Evolutionary conservation across 164 flowering plant genomes (phyloP).

Genomic region (Brasenia schreberi): DNA sequence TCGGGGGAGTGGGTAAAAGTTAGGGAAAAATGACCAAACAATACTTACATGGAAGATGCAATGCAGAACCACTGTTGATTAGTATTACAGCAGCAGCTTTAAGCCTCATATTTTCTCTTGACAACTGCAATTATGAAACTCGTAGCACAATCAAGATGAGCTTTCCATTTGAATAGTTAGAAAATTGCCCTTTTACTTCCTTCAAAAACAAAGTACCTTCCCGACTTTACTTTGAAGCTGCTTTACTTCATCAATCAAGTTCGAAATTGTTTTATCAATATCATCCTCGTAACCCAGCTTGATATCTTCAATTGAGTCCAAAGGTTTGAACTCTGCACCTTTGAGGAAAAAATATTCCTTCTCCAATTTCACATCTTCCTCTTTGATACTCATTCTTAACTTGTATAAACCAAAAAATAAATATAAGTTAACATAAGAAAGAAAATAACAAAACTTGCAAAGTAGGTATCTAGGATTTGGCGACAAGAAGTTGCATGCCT

Average conservation of each 20-base stretch:
- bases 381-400: conserved; percentile 40
- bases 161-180: too few relatives aligned
- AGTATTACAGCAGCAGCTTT: not conserved
- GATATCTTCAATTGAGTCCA: conserved; percentile 5
- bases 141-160: not conserved
- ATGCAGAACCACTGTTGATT: not conserved
- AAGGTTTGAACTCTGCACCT: conserved; percentile 19
- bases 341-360: conserved; percentile 46
- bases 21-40: not conserved
- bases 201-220: conserved; percentile 25
- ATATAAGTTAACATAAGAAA: not conserved
- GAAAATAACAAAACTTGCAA: not conserved
- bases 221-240: conserved; percentile 26
- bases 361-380: conserved; percentile 45
- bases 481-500: too few relatives aligned
- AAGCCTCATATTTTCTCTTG: not conserved
- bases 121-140: not conserved
- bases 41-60: not conserved
- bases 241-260: conserved; percentile 36
- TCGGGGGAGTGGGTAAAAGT: too few relatives aligned
- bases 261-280: conserved; percentile 24
- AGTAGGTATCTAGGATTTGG: not conserved
- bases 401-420: conserved; percentile 8
- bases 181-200: too few relatives aligned
- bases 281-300: too few relatives aligned